Evolutionary conservation across 345 rosid species (phyloP).

Genomic region (Ceriops tagal): DNA sequence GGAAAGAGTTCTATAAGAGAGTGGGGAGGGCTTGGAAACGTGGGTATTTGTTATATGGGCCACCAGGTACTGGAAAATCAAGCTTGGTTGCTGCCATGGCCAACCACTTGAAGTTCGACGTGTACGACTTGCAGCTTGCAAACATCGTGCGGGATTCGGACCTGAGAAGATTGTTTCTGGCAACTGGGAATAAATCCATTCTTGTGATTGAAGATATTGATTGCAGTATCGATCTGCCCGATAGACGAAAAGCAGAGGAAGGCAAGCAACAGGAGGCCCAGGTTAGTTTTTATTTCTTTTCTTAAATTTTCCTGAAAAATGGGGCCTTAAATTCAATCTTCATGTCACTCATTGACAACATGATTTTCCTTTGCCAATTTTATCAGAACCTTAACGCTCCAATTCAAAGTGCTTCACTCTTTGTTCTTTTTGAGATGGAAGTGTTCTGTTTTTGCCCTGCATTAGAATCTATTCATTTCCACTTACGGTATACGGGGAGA

Average conservation of each 20-base stretch:
- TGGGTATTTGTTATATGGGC: slow-evolving; percentile 73
- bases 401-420: too few relatives aligned
- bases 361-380: too few relatives aligned
- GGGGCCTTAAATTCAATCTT: too few relatives aligned
- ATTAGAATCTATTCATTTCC: too few relatives aligned
- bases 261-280: slow-evolving; percentile 27
- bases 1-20: slow-evolving; percentile 57
- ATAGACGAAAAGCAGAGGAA: slow-evolving; percentile 28
- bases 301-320: not conserved
- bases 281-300: slow-evolving; percentile 21
- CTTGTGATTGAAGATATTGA: slow-evolving; percentile 73
- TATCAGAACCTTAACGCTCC: too few relatives aligned
- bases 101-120: slow-evolving; percentile 55
- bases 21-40: slow-evolving; percentile 72
- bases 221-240: slow-evolving; percentile 46
- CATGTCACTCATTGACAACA: too few relatives aligned
- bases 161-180: slow-evolving; percentile 42
- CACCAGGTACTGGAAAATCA: slow-evolving; percentile 72
- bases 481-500: too few relatives aligned
- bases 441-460: too few relatives aligned
- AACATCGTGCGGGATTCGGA: slow-evolving; percentile 47
- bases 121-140: slow-evolving; percentile 56
- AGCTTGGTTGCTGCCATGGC: slow-evolving; percentile 79
- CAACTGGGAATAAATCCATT: slow-evolving; percentile 47
- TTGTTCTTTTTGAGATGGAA: too few relatives aligned